Conservation (phyloP, 2,329 filamentous ascomycete genomes). For the Pleomassaria siparia region DNA sequence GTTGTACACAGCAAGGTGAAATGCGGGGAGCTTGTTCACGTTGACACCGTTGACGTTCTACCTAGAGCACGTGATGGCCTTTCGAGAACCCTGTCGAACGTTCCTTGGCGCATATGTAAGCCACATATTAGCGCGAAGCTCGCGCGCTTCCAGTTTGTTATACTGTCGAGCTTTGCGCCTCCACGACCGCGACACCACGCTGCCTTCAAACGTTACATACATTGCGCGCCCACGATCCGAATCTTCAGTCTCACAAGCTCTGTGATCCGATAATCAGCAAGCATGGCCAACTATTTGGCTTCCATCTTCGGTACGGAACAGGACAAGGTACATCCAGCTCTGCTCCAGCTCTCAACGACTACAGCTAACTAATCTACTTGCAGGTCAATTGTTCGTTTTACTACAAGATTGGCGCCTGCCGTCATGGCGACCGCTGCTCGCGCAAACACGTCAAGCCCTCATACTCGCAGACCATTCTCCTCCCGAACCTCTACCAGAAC, state of each 20-base stretch:
- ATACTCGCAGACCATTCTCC: conserved; percentile 95
- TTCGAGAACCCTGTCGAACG: conserved; percentile 8
- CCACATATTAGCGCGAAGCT: not conserved
- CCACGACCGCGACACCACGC: not conserved
- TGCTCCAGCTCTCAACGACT: not conserved
- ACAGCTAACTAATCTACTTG: conserved; percentile 11
- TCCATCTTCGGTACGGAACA: conserved; percentile 99
- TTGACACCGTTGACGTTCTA: no score
- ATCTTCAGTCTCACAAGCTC: not conserved
- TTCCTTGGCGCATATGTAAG: conserved; percentile 8
- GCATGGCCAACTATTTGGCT: conserved; percentile 96
- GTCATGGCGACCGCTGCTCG: conserved; percentile 96
- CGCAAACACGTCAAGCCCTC: conserved; percentile 99
- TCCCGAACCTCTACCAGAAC: conserved; percentile 99
- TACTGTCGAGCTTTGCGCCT: not conserved
- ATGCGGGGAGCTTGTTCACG: not conserved
- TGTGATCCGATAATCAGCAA: conserved; percentile 16
- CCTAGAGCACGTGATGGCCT: not conserved
- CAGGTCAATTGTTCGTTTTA: conserved; percentile 98
- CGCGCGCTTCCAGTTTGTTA: not conserved
- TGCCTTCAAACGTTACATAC: not conserved
- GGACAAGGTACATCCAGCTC: conserved; percentile 62
- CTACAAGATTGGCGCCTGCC: conserved; percentile 99
- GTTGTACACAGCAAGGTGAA: conserved; percentile 27
- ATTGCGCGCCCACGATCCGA: not conserved